Conservation (phyloP, 2,329 filamentous ascomycete species). For the Venturia oleaginea region DNA sequence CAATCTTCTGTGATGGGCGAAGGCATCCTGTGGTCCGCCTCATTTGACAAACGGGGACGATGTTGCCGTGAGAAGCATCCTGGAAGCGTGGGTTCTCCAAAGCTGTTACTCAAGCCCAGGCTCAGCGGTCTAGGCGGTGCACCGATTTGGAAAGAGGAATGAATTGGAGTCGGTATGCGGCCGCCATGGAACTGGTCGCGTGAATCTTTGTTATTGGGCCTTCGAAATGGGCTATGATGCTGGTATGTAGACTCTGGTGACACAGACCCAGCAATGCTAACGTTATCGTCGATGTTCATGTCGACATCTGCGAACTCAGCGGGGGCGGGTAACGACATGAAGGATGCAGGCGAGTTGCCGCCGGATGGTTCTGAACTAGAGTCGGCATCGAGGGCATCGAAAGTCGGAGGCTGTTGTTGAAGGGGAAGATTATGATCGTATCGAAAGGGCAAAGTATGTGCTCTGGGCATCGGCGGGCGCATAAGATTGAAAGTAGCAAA, state of each 20-base stretch:
- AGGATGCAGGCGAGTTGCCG: slow-evolving; percentile 10
- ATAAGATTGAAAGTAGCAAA: background rate
- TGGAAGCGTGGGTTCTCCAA: slow-evolving; percentile 22
- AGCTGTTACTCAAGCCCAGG: slow-evolving; percentile 17
- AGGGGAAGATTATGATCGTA: background rate
- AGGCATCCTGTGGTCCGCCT: slow-evolving; percentile 24
- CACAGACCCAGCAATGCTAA: slow-evolving; percentile 26
- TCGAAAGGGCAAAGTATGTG: slow-evolving; percentile 12
- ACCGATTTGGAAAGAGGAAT: slow-evolving; percentile 25
- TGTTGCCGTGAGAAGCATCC: slow-evolving; percentile 20
- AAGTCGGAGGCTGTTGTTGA: background rate
- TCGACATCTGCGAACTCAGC: slow-evolving; percentile 20
- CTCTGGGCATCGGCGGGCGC: slow-evolving; percentile 5
- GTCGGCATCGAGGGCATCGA: slow-evolving; percentile 5
- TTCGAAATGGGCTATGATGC: slow-evolving; percentile 19
- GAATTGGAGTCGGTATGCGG: slow-evolving; percentile 33
- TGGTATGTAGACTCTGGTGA: slow-evolving; percentile 26
- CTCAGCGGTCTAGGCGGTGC: slow-evolving; percentile 14
- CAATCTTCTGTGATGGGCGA: slow-evolving; percentile 32
- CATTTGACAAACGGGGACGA: slow-evolving; percentile 14
- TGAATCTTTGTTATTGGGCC: slow-evolving; percentile 5
- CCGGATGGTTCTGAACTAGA: slow-evolving; percentile 1
- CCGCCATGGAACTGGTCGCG: slow-evolving; percentile 15
- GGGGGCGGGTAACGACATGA: slow-evolving; percentile 9
- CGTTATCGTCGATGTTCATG: slow-evolving; percentile 28